Conservation (phyloP, 345 rosid genomes). For the Hirschfeldia incana region DNA sequence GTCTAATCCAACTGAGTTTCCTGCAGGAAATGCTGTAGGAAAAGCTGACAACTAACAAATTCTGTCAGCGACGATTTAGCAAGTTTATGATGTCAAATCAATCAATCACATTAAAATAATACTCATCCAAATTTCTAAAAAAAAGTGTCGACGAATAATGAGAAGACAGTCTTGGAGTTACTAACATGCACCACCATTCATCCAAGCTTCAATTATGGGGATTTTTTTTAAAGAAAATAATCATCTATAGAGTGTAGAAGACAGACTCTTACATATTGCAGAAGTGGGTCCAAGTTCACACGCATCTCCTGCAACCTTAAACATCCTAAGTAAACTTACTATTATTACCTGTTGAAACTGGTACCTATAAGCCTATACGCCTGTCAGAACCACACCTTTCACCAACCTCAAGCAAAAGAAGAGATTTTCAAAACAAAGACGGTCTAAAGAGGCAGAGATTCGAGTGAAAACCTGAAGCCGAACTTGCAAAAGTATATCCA, state of each 20-base stretch:
- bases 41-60: slow-evolving; percentile 41
- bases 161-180: slow-evolving; percentile 13
- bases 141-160: not conserved
- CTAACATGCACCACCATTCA: slow-evolving; percentile 16
- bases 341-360: not conserved
- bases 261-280: slow-evolving; percentile 25
- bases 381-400: slow-evolving; percentile 2
- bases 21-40: slow-evolving; percentile 34
- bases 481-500: slow-evolving; percentile 12
- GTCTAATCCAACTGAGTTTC: slow-evolving; percentile 34
- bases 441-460: slow-evolving; percentile 10
- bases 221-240: not conserved
- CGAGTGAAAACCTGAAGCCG: slow-evolving; percentile 11
- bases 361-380: slow-evolving; percentile 8
- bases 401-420: slow-evolving; percentile 4
- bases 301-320: slow-evolving; percentile 41
- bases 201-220: slow-evolving; percentile 32
- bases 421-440: slow-evolving; percentile 16
- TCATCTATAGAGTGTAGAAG: slow-evolving; percentile 19
- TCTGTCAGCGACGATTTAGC: slow-evolving; percentile 46
- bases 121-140: not conserved
- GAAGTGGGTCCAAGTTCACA: slow-evolving; percentile 37
- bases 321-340: slow-evolving; percentile 9
- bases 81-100: slow-evolving; percentile 42
- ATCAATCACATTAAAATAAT: slow-evolving; percentile 27